Percentiles rank a stretch among this genome's conserved stretches.
These are phyloP conservation scores for Porcisia hertigi DNA, from an alignment of 208 protist genomes.

Conservation along the genomic window DNA sequence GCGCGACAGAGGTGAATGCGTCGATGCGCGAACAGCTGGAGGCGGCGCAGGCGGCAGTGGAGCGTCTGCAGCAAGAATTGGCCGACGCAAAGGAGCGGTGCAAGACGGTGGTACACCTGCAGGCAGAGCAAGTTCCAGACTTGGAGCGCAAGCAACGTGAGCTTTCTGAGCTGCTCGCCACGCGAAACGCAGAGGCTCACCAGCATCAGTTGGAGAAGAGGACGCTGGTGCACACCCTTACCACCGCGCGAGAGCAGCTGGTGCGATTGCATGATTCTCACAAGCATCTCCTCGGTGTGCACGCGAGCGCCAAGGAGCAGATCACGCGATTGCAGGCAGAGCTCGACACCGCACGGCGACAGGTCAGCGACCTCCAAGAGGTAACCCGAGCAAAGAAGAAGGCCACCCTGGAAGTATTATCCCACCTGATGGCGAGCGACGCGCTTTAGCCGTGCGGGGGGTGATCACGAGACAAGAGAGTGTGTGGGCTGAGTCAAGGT, in stretches of 20 bases:
- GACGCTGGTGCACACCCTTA: constrained; percentile 35
- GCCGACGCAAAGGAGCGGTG: not conserved
- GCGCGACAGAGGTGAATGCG: constrained; percentile 38
- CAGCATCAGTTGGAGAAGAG: constrained; percentile 36
- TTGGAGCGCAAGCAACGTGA: constrained; percentile 26
- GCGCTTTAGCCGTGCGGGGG: not conserved
- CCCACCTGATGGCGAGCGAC: constrained; percentile 47
- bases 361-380: constrained; percentile 45
- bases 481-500: not conserved
- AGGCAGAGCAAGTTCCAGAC: constrained; percentile 22
- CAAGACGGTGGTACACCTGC: constrained; percentile 3
- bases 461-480: not conserved
- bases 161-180: constrained; percentile 28
- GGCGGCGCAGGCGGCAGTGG: constrained; percentile 18
- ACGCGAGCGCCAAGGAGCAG: constrained; percentile 19
- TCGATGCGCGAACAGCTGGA: constrained; percentile 28
- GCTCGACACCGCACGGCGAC: constrained; percentile 27
- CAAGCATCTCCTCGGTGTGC: constrained; percentile 4
- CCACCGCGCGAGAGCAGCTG: constrained; percentile 46
- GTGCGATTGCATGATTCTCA: constrained; percentile 36
- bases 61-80: constrained; percentile 27
- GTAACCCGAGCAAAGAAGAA: constrained; percentile 41
- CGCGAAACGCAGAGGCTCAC: constrained; percentile 25
- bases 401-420: constrained; percentile 54
- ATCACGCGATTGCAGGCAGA: constrained; percentile 22